Evolutionary conservation across 2,329 filamentous ascomycete species (phyloP).

Genomic region (Raffaelea ambrosiae): DNA sequence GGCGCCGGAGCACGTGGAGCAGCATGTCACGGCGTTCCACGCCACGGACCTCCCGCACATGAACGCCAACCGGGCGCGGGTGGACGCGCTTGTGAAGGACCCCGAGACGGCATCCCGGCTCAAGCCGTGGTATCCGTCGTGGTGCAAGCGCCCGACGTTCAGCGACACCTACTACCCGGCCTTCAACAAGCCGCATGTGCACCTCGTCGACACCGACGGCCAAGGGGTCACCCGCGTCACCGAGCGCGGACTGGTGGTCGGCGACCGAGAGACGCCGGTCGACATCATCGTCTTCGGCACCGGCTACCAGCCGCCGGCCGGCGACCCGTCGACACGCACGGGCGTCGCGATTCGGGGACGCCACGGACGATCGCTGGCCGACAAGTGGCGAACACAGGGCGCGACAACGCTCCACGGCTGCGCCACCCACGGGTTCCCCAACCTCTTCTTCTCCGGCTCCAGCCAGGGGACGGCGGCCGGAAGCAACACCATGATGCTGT

Average conservation of each 20-base stretch:
- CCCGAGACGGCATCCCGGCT: conserved; percentile 39
- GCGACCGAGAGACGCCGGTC: conserved; percentile 28
- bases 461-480: neutral
- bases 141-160: conserved; percentile 57
- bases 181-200: conserved; percentile 52
- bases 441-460: conserved; percentile 1
- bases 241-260: conserved; percentile 33
- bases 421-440: neutral
- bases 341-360: neutral
- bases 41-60: conserved; percentile 31
- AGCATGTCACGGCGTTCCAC: conserved; percentile 25
- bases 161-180: conserved; percentile 49
- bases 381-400: neutral
- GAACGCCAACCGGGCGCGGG: conserved; percentile 35
- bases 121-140: conserved; percentile 51
- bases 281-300: conserved; percentile 5
- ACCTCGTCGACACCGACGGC: conserved; percentile 51
- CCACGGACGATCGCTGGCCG: neutral
- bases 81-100: conserved; percentile 45
- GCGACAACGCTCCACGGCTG: neutral
- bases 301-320: neutral
- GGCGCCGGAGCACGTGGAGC: conserved; percentile 11
- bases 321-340: neutral
- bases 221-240: conserved; percentile 40
- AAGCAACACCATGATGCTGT: neutral